A percentile compares a stretch with the other conserved stretches of the same genome.
phyloP scores from a whole-genome alignment of 805 yeast genomes.

The Yarrowia divulgata region DNA sequence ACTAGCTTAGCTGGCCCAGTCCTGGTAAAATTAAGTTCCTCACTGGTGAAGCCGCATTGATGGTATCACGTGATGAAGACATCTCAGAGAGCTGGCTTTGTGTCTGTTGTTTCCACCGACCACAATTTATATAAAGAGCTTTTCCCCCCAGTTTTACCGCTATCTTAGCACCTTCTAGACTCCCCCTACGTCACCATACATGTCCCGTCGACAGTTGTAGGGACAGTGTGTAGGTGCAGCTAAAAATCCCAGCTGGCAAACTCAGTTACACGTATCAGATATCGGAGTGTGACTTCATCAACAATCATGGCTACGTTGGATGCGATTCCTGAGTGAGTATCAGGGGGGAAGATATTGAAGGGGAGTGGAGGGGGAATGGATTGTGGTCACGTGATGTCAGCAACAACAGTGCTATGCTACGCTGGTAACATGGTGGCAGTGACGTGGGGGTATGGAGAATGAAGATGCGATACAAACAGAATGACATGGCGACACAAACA shows the following conservation, averaged over 20 bases:
- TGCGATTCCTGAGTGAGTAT: conserved; percentile 41
- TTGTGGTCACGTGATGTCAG: not conserved
- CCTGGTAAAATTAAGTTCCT: not conserved
- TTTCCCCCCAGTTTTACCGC: too few species aligned
- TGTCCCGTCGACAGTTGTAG: not conserved
- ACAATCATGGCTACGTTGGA: conserved; percentile 40
- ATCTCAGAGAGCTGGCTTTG: not conserved
- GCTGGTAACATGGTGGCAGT: too few species aligned
- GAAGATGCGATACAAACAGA: too few species aligned
- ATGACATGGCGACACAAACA: too few species aligned
- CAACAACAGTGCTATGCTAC: too few species aligned
- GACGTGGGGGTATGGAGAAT: too few species aligned
- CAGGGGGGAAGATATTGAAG: not conserved
- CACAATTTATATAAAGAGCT: not conserved
- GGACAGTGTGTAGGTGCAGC: conserved; percentile 6
- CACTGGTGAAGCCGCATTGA: not conserved
- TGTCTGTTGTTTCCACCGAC: not conserved
- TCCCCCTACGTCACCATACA: conserved; percentile 8
- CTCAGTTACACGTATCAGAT: conserved; percentile 36
- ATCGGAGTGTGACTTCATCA: conserved; percentile 9
- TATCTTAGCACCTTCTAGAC: too few species aligned
- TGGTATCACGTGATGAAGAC: not conserved
- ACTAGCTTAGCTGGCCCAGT: too few species aligned
- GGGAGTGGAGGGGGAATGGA: not conserved
- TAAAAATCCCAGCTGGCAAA: conserved; percentile 37